These are phyloP conservation scores for Chaetothyriales sp. DNA, from an alignment of 2,329 filamentous ascomycete species.

Conservation along the genomic window DNA sequence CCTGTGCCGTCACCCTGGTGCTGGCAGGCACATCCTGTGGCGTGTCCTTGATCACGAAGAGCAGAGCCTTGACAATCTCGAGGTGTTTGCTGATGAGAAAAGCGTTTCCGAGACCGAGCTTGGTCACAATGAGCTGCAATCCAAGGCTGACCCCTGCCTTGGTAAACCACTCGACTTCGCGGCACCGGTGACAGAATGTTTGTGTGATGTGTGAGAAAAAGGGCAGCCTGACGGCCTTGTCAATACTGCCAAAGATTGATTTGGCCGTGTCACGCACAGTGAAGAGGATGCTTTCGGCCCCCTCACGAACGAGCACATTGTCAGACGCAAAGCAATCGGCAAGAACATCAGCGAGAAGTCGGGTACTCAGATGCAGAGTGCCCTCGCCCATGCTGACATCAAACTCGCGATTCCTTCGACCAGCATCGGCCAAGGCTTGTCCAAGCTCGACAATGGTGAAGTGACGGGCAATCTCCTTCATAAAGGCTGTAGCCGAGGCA, in stretches of 20 bases:
- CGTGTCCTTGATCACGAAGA: slow-evolving; percentile 98
- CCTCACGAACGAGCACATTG: slow-evolving; percentile 60
- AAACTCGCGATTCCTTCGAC: slow-evolving; percentile 63
- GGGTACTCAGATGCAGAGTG: slow-evolving; percentile 70
- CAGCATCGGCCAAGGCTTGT: slow-evolving; percentile 62
- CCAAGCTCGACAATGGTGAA: slow-evolving; percentile 84
- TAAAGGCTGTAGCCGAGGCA: slow-evolving; percentile 56
- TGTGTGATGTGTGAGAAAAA: slow-evolving; percentile 75
- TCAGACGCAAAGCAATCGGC: slow-evolving; percentile 84
- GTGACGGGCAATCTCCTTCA: slow-evolving; percentile 72
- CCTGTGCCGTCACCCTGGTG: slow-evolving; percentile 67
- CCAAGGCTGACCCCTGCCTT: slow-evolving; percentile 86
- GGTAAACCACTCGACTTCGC: slow-evolving; percentile 97
- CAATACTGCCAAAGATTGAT: slow-evolving; percentile 62
- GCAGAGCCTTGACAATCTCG: slow-evolving; percentile 77
- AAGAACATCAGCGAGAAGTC: slow-evolving; percentile 74
- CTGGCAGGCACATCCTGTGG: slow-evolving; percentile 83
- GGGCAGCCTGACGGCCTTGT: slow-evolving; percentile 56
- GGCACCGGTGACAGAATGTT: slow-evolving; percentile 84
- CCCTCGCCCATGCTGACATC: slow-evolving; percentile 78
- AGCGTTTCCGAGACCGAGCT: slow-evolving; percentile 64
- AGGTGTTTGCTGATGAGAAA: slow-evolving; percentile 75
- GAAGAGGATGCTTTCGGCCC: slow-evolving; percentile 62
- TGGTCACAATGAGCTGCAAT: slow-evolving; percentile 73
- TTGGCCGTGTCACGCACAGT: slow-evolving; percentile 62